Evolutionary conservation across 495 filamentous ascomycete genomes (phyloP).

Genomic region (Diplogelasinospora grovesii): DNA sequence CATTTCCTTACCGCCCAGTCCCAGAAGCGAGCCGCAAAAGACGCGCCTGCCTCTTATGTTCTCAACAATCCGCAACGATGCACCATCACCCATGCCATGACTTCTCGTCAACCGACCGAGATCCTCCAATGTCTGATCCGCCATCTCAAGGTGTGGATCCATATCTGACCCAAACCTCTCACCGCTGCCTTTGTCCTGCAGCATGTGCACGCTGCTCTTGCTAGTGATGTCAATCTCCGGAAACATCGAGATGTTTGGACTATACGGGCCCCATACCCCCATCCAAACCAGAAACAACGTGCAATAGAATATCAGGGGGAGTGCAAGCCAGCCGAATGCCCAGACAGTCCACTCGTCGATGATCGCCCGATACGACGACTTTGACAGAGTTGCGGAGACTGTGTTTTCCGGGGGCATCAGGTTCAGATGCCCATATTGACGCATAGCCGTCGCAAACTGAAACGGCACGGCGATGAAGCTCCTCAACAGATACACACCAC

Average conservation of each 20-base stretch:
- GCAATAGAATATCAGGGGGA: constrained; percentile 3
- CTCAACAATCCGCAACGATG: not conserved
- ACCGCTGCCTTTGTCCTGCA: not conserved
- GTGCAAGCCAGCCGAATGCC: constrained; percentile 3
- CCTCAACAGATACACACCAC: constrained; percentile 6
- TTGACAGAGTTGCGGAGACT: constrained; percentile 2
- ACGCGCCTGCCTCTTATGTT: constrained; percentile 5
- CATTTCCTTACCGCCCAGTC: too few relatives aligned
- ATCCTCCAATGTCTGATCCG: constrained; percentile 7
- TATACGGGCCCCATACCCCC: constrained; percentile 6
- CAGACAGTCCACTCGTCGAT: constrained; percentile 7
- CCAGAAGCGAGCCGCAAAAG: constrained; percentile 9
- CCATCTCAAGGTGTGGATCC: constrained; percentile 5
- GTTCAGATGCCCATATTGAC: constrained; percentile 7
- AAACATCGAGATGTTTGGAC: constrained; percentile 6
- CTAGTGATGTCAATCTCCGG: constrained; percentile 11
- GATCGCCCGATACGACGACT: constrained; percentile 5
- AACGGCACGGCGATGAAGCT: constrained; percentile 9
- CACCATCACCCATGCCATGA: constrained; percentile 4
- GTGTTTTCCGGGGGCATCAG: constrained; percentile 6
- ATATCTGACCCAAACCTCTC: not conserved
- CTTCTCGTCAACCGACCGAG: constrained; percentile 5
- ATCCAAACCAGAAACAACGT: constrained; percentile 5
- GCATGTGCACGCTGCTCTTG: constrained; percentile 5
- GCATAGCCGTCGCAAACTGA: constrained; percentile 10